Base-by-base conservation (phyloP, 2,329 filamentous ascomycete species). In the Diplodia scrobiculata region DNA sequence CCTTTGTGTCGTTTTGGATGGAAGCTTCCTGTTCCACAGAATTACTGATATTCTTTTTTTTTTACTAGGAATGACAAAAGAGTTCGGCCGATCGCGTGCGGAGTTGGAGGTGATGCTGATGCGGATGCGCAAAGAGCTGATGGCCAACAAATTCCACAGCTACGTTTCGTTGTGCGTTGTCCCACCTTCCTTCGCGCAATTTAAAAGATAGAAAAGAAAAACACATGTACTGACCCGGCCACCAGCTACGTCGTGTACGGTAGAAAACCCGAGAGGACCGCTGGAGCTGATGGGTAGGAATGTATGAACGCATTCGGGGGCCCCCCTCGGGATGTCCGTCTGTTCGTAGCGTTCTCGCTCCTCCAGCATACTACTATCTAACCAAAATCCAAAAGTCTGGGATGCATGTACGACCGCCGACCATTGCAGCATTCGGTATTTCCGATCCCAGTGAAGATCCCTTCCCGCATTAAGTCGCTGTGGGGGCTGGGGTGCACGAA, bases 91-190 rank as follows among this genome's bases (percentile, higher is more conserved):
- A 38, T 52, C 53, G 11, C 45, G 64, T 7, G 53, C 32, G 10
- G 64, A 66, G 45, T 60, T 66, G 64, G 64, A 66, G 21, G 21
- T 60, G 29, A 51, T 66, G 32, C 45, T 60, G 14, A 66, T 59
- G 53, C 41, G 64, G 29, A 66, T 66, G 53, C 41, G 47, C 2
- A 60, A 66, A n/a, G 53, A 66, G n/a, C 25, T 59, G 32, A 59
- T 60, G 64, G 54, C 64, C 3, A 66, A 66, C 45, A 66, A 52
- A 25, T 59, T 60, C 36, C 64, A 66, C 25, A 59, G 64, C 21
- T 66, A 66, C 27, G 54, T 66, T 1, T 66, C 64, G 13, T 59
- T 66, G 55, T 60, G 32, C 6, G 55, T 29, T 25, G 1, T 3
- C 9, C 10, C 9, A 5, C 5, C 17, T 17, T 11, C 2, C 19